Evolutionary conservation across 306 rosid genomes (phyloP).

Genomic region (Cicer yamashitae): DNA sequence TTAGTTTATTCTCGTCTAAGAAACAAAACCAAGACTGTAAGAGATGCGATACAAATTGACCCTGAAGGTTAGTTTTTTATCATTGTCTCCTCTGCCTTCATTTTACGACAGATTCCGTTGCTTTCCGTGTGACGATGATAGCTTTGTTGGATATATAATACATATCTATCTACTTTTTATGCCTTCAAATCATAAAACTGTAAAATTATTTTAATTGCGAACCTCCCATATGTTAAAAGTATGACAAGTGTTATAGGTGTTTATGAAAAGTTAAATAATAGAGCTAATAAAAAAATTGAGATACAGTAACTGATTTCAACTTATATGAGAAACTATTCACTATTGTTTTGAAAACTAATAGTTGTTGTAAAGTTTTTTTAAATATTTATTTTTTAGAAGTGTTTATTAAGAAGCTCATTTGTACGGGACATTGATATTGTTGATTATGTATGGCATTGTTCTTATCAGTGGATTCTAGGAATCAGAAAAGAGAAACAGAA

Average conservation of each 20-base stretch:
- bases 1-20: background rate
- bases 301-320: background rate
- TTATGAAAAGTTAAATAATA: background rate
- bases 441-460: slow-evolving; percentile 34
- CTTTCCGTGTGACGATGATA: background rate
- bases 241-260: background rate
- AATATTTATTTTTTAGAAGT: background rate
- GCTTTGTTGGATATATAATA: background rate
- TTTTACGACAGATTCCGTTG: background rate
- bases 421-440: background rate
- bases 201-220: too few relatives aligned
- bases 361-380: background rate
- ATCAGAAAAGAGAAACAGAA: slow-evolving; percentile 10
- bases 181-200: too few relatives aligned
- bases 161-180: background rate
- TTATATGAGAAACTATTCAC: background rate
- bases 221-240: background rate
- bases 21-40: slow-evolving; percentile 14
- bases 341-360: background rate
- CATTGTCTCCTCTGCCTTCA: background rate
- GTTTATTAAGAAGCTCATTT: background rate
- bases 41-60: slow-evolving; percentile 12
- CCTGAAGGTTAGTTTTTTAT: slow-evolving; percentile 33
- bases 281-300: background rate
- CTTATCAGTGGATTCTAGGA: slow-evolving; percentile 20